Conservation (phyloP, 768 basidiomycete species). For the Tulasnella sp. region DNA sequence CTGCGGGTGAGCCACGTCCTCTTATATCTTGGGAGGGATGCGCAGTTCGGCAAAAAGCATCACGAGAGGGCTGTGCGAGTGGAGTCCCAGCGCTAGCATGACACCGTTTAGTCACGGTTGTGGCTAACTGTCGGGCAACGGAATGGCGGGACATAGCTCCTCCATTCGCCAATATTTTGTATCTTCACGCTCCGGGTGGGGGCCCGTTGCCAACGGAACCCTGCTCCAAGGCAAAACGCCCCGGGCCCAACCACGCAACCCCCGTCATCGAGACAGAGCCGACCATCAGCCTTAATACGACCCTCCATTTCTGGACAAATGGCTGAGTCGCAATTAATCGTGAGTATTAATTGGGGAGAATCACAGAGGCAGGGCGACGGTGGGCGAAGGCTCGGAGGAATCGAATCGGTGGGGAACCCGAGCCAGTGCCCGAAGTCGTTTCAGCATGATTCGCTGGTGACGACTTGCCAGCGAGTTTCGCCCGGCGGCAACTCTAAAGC, state of each 20-base stretch:
- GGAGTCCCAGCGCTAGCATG: neutral
- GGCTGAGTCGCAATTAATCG: slow-evolving; percentile 6
- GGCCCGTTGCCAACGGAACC: neutral
- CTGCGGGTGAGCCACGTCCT: slow-evolving; percentile 6
- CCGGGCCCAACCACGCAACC: neutral
- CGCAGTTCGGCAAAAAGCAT: neutral
- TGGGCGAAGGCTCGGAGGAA: slow-evolving; percentile 18
- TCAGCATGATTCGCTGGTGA: slow-evolving; percentile 10
- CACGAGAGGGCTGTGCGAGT: neutral
- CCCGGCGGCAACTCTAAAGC: slow-evolving; percentile 19
- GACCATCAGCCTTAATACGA: neutral
- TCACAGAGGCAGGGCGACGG: neutral
- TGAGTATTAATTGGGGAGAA: neutral
- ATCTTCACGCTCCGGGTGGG: neutral
- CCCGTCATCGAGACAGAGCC: neutral
- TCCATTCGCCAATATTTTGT: neutral
- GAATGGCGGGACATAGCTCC: neutral
- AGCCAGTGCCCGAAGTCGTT: slow-evolving; percentile 5
- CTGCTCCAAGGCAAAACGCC: neutral
- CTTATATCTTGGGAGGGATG: neutral
- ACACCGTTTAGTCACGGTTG: neutral
- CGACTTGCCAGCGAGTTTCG: slow-evolving; percentile 9
- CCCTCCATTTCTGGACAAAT: neutral
- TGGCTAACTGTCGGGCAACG: slow-evolving; percentile 2
- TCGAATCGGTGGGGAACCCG: slow-evolving; percentile 5